Percentiles rank a stretch among this genome's conserved stretches.
phyloP scores from a whole-genome alignment of 2,329 filamentous ascomycete genomes.

The Mycosphaerella sp. region DNA sequence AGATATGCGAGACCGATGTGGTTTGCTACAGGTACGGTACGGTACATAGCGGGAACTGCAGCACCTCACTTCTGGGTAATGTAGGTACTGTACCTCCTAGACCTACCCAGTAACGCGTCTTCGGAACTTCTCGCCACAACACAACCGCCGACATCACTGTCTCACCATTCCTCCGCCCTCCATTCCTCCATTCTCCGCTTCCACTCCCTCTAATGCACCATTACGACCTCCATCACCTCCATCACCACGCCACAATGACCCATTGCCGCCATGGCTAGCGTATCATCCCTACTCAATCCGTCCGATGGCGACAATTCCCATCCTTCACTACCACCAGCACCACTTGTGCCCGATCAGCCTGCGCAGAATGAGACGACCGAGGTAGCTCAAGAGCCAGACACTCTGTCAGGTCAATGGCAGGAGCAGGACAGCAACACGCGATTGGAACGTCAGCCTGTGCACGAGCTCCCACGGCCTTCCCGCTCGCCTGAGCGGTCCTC shows the following conservation, averaged over 20 bases:
- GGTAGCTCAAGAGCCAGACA: conserved; percentile 35
- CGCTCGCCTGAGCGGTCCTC: conserved; percentile 39
- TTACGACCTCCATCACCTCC: neutral
- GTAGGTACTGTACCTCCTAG: neutral
- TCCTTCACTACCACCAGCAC: neutral
- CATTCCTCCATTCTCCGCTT: too few species aligned
- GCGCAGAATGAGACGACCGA: conserved; percentile 24
- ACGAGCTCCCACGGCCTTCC: conserved; percentile 27
- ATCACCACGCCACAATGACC: neutral
- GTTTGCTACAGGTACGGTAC: too few species aligned
- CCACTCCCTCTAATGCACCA: too few species aligned
- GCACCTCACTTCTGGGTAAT: too few species aligned
- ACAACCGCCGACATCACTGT: neutral
- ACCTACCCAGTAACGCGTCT: neutral
- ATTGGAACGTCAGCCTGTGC: neutral
- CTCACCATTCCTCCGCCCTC: too few species aligned
- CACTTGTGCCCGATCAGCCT: neutral
- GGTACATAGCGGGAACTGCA: too few species aligned
- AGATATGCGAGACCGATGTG: too few species aligned
- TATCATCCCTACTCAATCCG: conserved; percentile 36
- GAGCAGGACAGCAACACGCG: neutral
- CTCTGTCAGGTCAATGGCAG: conserved; percentile 23
- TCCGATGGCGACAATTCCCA: conserved; percentile 18
- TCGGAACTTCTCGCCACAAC: neutral
- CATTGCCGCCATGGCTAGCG: conserved; percentile 23